Evolutionary conservation across 2,329 filamentous ascomycete genomes (phyloP).

Genomic region (Pestalotiopsis fici): DNA sequence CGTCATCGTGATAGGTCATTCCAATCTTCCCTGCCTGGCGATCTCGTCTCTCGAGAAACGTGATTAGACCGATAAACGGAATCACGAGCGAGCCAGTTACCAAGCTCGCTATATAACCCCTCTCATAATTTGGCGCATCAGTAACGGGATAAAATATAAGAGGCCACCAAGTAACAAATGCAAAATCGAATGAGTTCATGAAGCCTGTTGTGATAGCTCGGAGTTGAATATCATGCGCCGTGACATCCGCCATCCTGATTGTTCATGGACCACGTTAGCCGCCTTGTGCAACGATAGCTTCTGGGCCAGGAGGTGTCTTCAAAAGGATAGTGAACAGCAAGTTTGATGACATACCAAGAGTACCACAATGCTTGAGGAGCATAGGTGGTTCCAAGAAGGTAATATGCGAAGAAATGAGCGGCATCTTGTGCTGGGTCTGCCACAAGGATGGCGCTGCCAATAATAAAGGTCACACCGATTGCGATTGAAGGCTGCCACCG

Average conservation of each 20-base stretch:
- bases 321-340: not conserved
- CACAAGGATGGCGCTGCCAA: constrained; percentile 38
- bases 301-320: not conserved
- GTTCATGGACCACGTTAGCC: not conserved
- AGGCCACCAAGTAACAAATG: constrained; percentile 42
- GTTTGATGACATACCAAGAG: constrained; percentile 29
- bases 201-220: constrained; percentile 44
- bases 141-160: constrained; percentile 41
- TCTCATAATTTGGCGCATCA: constrained; percentile 37
- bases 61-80: constrained; percentile 36
- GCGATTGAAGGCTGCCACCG: constrained; percentile 44
- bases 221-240: constrained; percentile 38
- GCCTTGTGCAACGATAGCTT: not conserved
- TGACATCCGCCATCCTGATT: constrained; percentile 39
- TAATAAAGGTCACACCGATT: constrained; percentile 42
- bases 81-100: constrained; percentile 36
- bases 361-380: constrained; percentile 48
- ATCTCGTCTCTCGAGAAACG: constrained; percentile 33
- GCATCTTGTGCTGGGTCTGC: constrained; percentile 30
- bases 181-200: constrained; percentile 45
- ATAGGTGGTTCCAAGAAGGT: constrained; percentile 43
- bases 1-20: constrained; percentile 3
- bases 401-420: constrained; percentile 44
- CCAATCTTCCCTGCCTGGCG: constrained; percentile 26
- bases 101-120: constrained; percentile 39